phyloP scores from a whole-genome alignment of 495 filamentous ascomycete species.

The Ramalina intermedia region DNA sequence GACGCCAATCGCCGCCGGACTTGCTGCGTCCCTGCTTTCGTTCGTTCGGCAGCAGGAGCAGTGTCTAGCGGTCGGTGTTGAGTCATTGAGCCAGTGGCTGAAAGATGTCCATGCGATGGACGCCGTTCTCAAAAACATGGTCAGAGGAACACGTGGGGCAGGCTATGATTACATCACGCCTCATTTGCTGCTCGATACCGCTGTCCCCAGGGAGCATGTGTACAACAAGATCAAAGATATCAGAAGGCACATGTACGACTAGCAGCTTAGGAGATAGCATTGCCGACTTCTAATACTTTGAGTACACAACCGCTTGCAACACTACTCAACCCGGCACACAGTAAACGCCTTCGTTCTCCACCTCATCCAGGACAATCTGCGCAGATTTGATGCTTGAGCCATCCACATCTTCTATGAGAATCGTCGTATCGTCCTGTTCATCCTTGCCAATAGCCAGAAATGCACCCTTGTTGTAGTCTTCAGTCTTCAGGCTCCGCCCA shows the following conservation, averaged over 20 bases:
- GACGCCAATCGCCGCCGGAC: constrained; percentile 21
- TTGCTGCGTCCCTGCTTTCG: constrained; percentile 18
- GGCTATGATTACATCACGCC: constrained; percentile 23
- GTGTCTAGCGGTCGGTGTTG: constrained; percentile 10
- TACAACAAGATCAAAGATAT: too few species aligned
- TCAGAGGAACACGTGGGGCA: constrained; percentile 13
- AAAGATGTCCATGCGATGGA: constrained; percentile 17
- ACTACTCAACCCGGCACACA: constrained; percentile 14
- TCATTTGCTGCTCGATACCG: constrained; percentile 17
- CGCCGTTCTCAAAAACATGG: constrained; percentile 19
- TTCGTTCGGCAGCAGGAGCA: constrained; percentile 16
- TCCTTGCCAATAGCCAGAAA: constrained; percentile 14
- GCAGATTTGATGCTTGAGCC: constrained; percentile 16
- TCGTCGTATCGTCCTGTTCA: constrained; percentile 9
- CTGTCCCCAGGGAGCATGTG: too few species aligned
- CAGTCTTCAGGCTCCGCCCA: constrained; percentile 14
- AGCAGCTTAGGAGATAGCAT: too few species aligned
- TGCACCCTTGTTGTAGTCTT: constrained; percentile 19
- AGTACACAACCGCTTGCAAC: too few species aligned
- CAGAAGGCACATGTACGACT: constrained; percentile 14
- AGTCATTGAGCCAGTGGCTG: constrained; percentile 16
- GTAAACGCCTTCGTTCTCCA: constrained; percentile 17
- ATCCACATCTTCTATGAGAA: constrained; percentile 18
- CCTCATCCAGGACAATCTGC: constrained; percentile 14
- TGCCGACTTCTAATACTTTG: too few species aligned